Conservation (phyloP, 768 basidiomycete species). For the Rhizopogon vesiculosus region DNA sequence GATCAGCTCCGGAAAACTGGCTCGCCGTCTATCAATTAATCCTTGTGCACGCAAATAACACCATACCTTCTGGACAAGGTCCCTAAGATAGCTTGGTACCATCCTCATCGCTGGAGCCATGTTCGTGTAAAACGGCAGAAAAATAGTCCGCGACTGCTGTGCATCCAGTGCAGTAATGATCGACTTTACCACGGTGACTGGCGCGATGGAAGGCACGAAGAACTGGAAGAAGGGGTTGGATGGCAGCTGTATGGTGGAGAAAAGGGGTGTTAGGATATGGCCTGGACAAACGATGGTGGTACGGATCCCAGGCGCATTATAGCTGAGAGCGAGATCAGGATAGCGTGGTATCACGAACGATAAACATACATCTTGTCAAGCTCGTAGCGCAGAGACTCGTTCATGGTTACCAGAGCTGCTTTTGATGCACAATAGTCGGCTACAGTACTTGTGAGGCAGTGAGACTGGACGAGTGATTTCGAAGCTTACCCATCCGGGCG, state of each 20-base stretch:
- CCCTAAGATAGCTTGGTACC: constrained; percentile 70
- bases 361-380: constrained; percentile 68
- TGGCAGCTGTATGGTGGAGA: constrained; percentile 54
- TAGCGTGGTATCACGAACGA: background rate
- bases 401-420: constrained; percentile 76
- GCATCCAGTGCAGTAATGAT: constrained; percentile 81
- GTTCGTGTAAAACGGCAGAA: constrained; percentile 70
- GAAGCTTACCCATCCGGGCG: constrained; percentile 67
- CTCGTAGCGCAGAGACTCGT: constrained; percentile 85
- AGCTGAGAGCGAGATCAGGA: constrained; percentile 34
- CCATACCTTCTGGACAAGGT: constrained; percentile 72
- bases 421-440: constrained; percentile 93
- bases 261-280: constrained; percentile 75
- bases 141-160: constrained; percentile 66
- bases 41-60: background rate
- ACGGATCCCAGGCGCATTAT: constrained; percentile 71
- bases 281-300: constrained; percentile 85
- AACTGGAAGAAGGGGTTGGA: constrained; percentile 54
- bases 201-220: constrained; percentile 69
- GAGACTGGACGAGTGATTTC: background rate
- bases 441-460: constrained; percentile 21
- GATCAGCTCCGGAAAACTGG: constrained; percentile 66
- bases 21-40: background rate
- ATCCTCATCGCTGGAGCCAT: constrained; percentile 49
- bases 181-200: constrained; percentile 72